Percentiles rank a stretch among this genome's conserved stretches.
phyloP scores from a whole-genome alignment of 345 rosid genomes.

The Euphorbia lathyris region DNA sequence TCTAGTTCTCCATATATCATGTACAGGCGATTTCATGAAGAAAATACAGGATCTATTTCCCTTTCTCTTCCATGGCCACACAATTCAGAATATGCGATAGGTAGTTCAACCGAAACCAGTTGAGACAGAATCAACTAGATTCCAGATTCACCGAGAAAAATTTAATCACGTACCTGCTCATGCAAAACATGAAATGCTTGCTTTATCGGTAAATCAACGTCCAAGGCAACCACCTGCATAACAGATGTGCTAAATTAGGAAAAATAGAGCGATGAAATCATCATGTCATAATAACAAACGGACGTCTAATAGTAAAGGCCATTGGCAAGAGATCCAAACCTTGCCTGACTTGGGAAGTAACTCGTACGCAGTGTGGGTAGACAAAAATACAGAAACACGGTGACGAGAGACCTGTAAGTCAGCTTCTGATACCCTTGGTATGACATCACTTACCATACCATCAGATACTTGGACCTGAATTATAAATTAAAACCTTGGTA shows the following conservation, averaged over 20 bases:
- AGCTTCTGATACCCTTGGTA: slow-evolving; percentile 23
- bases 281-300: slow-evolving; percentile 1
- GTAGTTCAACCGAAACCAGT: not conserved
- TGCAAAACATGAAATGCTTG: slow-evolving; percentile 26
- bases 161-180: slow-evolving; percentile 23
- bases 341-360: slow-evolving; percentile 97
- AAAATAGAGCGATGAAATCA: slow-evolving; percentile 3
- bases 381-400: slow-evolving; percentile 47
- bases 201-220: slow-evolving; percentile 31
- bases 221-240: slow-evolving; percentile 32
- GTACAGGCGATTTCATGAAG: not conserved
- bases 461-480: slow-evolving; percentile 42
- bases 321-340: slow-evolving; percentile 56
- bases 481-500: slow-evolving; percentile 9
- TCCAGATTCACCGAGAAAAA: not conserved
- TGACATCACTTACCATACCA: slow-evolving; percentile 23
- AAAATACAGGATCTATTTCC: too few species aligned
- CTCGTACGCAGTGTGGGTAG: slow-evolving; percentile 79
- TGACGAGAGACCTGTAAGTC: slow-evolving; percentile 30
- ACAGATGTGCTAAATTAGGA: slow-evolving; percentile 22
- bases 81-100: slow-evolving; percentile 1
- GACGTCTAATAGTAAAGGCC: not conserved
- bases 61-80: not conserved
- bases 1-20: not conserved
- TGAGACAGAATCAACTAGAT: not conserved